A percentile compares a stretch with the other conserved stretches of the same genome.
Evolutionary conservation across 164 flowering plant genomes (phyloP).

Genomic region (Tinospora cordifolia): DNA sequence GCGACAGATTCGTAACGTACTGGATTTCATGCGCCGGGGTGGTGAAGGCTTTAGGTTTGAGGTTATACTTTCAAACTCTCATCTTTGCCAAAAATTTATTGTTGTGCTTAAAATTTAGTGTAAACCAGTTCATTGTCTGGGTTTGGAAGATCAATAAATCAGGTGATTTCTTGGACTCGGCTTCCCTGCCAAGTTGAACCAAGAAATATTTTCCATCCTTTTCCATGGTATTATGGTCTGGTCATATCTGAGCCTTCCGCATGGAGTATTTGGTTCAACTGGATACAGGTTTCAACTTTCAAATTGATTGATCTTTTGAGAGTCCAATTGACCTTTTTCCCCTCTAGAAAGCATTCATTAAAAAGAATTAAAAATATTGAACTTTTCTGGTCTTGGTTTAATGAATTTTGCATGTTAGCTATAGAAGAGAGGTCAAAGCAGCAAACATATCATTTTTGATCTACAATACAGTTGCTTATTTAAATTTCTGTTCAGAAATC

Average conservation of each 20-base stretch:
- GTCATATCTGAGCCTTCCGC: too few species aligned
- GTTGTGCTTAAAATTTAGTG: not conserved
- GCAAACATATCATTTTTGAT: not conserved
- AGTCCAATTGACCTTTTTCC: too few species aligned
- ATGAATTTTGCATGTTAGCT: not conserved
- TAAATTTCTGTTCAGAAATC: not conserved
- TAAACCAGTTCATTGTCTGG: not conserved
- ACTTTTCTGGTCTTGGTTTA: too few species aligned
- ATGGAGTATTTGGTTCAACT: too few species aligned
- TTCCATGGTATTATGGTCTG: too few species aligned
- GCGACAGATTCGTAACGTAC: slow-evolving; percentile 68
- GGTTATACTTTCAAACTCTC: slow-evolving; percentile 32
- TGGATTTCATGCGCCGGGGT: slow-evolving; percentile 75
- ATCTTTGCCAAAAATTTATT: not conserved
- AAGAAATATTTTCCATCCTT: too few species aligned
- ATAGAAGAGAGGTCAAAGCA: not conserved
- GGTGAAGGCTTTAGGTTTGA: slow-evolving; percentile 64
- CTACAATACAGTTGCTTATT: not conserved
- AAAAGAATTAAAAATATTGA: too few species aligned
- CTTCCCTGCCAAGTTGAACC: too few species aligned
- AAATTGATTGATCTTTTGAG: too few species aligned
- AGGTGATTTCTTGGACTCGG: not conserved
- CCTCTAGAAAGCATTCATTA: not conserved
- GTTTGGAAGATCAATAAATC: not conserved
- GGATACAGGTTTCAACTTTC: too few species aligned